A percentile compares a stretch with the other conserved stretches of the same genome.
phyloP scores from a whole-genome alignment of 2,329 filamentous ascomycete species.

The Diaporthe velutina region DNA sequence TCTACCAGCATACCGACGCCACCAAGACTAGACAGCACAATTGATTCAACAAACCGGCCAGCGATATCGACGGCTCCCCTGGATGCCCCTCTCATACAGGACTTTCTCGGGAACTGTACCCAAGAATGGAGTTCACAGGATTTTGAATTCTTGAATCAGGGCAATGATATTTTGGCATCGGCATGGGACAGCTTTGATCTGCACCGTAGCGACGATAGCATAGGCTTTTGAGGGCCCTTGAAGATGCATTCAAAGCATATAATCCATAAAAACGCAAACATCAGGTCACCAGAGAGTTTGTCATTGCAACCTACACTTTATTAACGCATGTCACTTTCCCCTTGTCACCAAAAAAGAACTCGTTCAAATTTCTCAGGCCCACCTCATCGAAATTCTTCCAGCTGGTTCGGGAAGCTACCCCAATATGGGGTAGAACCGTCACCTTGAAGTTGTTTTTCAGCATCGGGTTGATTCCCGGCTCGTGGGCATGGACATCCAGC shows the following conservation, averaged over 20 bases:
- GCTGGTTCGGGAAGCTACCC: conserved; percentile 46
- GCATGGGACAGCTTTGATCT: conserved; percentile 14
- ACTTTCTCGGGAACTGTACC: conserved; percentile 18
- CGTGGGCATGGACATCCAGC: conserved; percentile 51
- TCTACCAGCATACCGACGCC: not conserved
- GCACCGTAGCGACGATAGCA: not conserved
- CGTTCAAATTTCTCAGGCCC: conserved; percentile 44
- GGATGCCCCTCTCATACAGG: conserved; percentile 26
- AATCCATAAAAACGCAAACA: not conserved
- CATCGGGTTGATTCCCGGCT: conserved; percentile 48
- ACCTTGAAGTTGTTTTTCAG: conserved; percentile 49
- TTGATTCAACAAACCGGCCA: not conserved
- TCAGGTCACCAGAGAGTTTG: not conserved
- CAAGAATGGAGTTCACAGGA: conserved; percentile 22
- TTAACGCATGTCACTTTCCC: conserved; percentile 24
- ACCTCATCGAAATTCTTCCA: conserved; percentile 47
- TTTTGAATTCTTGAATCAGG: conserved; percentile 2
- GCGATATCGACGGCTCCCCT: conserved; percentile 3
- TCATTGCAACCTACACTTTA: not conserved
- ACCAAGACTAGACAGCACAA: not conserved
- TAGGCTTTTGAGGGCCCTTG: not conserved
- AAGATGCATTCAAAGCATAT: not conserved
- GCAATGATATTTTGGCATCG: not conserved
- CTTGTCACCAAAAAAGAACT: conserved; percentile 42
- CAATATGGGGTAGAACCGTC: conserved; percentile 49